Evolutionary conservation across 495 filamentous ascomycete species (phyloP).

Genomic region (Thozetella sp.): DNA sequence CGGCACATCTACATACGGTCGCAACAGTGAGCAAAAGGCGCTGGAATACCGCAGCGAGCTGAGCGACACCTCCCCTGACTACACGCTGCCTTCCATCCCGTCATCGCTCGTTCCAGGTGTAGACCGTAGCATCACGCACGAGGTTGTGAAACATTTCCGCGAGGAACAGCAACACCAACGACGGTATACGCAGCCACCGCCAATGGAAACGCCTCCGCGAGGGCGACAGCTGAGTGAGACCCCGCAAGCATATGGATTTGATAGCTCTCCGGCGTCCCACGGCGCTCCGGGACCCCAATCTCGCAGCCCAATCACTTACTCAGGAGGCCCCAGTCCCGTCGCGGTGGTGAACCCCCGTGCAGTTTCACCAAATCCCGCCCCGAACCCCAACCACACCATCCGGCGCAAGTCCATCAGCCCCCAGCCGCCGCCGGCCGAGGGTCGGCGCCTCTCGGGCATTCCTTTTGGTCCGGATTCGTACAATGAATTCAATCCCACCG

Average conservation of each 20-base stretch:
- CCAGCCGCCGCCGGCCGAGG: slow-evolving; percentile 58
- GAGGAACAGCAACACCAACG: slow-evolving; percentile 44
- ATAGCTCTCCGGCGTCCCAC: slow-evolving; percentile 18
- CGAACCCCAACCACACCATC: slow-evolving; percentile 48
- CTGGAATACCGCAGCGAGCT: slow-evolving; percentile 28
- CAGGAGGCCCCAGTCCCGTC: slow-evolving; percentile 33
- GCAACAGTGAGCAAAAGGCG: slow-evolving; percentile 11
- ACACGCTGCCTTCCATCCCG: slow-evolving; percentile 55
- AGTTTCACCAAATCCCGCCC: slow-evolving; percentile 60
- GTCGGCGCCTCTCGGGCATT: slow-evolving; percentile 58
- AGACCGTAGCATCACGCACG: slow-evolving; percentile 58
- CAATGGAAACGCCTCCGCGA: slow-evolving; percentile 32
- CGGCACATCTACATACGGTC: not conserved
- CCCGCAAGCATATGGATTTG: slow-evolving; percentile 27
- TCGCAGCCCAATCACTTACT: slow-evolving; percentile 34
- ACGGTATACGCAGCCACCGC: slow-evolving; percentile 37
- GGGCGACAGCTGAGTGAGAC: slow-evolving; percentile 41
- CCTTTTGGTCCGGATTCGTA: slow-evolving; percentile 93
- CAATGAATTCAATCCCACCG: slow-evolving; percentile 68
- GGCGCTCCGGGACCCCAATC: slow-evolving; percentile 9
- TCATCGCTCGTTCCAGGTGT: slow-evolving; percentile 72
- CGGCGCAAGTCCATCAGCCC: slow-evolving; percentile 80
- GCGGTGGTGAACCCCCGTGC: slow-evolving; percentile 41
- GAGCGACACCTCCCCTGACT: slow-evolving; percentile 30
- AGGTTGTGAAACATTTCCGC: slow-evolving; percentile 53